phyloP scores from a whole-genome alignment of 1,284 basidiomycete genomes.

The Xerocomus minutiporus region DNA sequence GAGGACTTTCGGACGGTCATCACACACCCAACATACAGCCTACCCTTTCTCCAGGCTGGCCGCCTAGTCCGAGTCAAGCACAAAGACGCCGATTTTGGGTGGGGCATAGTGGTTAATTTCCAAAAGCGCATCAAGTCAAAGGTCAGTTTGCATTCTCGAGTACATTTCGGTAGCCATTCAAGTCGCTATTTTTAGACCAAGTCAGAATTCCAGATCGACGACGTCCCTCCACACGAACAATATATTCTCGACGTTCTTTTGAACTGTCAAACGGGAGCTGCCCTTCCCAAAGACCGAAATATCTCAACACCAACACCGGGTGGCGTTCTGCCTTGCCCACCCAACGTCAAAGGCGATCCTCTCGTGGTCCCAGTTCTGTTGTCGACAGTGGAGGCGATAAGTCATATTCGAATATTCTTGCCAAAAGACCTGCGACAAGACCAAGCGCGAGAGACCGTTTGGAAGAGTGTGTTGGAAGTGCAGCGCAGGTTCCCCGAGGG shows the following conservation, averaged over 20 bases:
- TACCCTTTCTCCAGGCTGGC: too few relatives aligned
- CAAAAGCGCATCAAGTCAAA: too few relatives aligned
- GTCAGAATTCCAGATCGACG: slow-evolving; percentile 45
- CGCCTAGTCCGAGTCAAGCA: too few relatives aligned
- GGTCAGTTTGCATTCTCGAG: too few relatives aligned
- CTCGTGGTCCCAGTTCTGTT: slow-evolving; percentile 88
- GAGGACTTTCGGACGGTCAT: too few relatives aligned
- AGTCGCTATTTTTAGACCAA: too few relatives aligned
- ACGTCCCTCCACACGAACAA: slow-evolving; percentile 78
- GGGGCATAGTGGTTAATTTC: too few relatives aligned
- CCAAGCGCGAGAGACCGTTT: slow-evolving; percentile 75
- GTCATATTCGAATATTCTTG: slow-evolving; percentile 82
- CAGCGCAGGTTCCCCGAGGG: slow-evolving; percentile 87
- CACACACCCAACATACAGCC: too few relatives aligned
- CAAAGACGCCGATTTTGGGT: too few relatives aligned
- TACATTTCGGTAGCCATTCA: too few relatives aligned
- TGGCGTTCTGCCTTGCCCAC: slow-evolving; percentile 71
- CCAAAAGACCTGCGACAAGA: slow-evolving; percentile 86
- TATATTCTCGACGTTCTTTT: slow-evolving; percentile 95
- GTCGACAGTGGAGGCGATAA: slow-evolving; percentile 82
- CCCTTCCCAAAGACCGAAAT: slow-evolving; percentile 59
- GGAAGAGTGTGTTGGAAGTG: slow-evolving; percentile 89
- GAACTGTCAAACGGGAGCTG: slow-evolving; percentile 68
- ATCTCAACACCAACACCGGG: slow-evolving; percentile 54
- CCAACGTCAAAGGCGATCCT: slow-evolving; percentile 73